phyloP scores from a whole-genome alignment of 2,329 filamentous ascomycete species.

The Apiospora arundinis region DNA sequence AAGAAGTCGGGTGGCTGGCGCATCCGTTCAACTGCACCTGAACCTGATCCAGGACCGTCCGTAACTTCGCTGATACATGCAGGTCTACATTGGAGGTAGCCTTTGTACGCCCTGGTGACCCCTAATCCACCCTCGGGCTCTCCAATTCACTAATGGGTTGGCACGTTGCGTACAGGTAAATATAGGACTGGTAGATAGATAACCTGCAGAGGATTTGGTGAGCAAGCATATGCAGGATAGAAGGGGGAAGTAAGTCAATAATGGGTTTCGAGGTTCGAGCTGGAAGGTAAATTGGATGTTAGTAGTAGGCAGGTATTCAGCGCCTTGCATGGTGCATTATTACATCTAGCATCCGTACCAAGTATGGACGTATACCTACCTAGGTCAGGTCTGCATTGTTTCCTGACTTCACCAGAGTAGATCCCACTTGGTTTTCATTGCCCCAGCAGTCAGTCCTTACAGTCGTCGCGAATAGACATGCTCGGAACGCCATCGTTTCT shows the following conservation, averaged over 20 bases:
- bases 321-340: background rate
- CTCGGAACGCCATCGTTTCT: background rate
- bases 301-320: background rate
- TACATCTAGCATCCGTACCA: background rate
- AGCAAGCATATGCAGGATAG: background rate
- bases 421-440: background rate
- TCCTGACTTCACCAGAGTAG: background rate
- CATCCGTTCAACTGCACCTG: background rate
- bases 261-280: background rate
- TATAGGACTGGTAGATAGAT: background rate
- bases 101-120: constrained; percentile 3
- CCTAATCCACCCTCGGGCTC: background rate
- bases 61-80: constrained; percentile 14
- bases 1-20: constrained; percentile 18
- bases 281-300: background rate
- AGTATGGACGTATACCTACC: background rate
- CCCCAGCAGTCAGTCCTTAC: too few species aligned
- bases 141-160: background rate
- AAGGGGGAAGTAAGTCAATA: background rate
- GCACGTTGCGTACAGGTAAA: background rate
- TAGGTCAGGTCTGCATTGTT: too few species aligned
- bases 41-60: background rate
- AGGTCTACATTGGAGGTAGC: background rate
- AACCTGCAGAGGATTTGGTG: background rate
- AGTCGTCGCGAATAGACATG: too few species aligned